Base-by-base conservation (phyloP, 768 basidiomycete species). In the Neoboletus subvelutipes region DNA sequence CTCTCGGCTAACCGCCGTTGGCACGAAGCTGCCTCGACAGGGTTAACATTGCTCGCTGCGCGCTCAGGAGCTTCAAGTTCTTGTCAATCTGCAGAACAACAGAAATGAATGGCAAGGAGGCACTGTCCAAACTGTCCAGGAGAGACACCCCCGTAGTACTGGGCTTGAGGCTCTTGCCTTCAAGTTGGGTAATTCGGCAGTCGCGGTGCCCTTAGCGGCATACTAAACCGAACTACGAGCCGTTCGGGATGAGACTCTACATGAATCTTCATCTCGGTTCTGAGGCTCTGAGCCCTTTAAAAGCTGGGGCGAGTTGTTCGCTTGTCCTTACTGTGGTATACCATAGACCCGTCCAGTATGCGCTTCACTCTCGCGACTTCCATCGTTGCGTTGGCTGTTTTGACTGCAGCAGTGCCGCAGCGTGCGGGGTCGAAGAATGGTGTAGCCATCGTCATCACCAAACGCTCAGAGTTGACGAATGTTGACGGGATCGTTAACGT, bases 321-420 rank as follows among this genome's bases (percentile, higher is more conserved):
- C 15, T 18, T 22, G 15, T 28, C 20, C 24, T 12, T 34, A 15
- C 36, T 28, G 26, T 10, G 34, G 24, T 4, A 5, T 17, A 26
- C 4, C 8, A 31, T 18, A 36, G 29, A n/a, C 10, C 37, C 15
- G n/a, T 45, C 48, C 10, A 41, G 4, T 15, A 65, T 64, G 58
- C 53, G 17, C 31, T 40, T 66, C 33, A 28, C 52, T 29, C 17
- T 56, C 15, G 50, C 41, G 3, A 31, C 40, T 0, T 40, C 31
- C 24, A 29, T 61, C 6, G 12, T 48, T 41, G 40, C 50, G 9
- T 24, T 64, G 5, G 62, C 42, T 5, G 46, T 37, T 18, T 43
- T 56, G 22, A 24, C 50, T 18, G 46, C 50, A 8, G 63, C 62
- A 26, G 46, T 15, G 2, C 58, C 62, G 13, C 53, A 24, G 12